phyloP scores from a whole-genome alignment of 306 rosid species.

The Spatholobus suberectus region DNA sequence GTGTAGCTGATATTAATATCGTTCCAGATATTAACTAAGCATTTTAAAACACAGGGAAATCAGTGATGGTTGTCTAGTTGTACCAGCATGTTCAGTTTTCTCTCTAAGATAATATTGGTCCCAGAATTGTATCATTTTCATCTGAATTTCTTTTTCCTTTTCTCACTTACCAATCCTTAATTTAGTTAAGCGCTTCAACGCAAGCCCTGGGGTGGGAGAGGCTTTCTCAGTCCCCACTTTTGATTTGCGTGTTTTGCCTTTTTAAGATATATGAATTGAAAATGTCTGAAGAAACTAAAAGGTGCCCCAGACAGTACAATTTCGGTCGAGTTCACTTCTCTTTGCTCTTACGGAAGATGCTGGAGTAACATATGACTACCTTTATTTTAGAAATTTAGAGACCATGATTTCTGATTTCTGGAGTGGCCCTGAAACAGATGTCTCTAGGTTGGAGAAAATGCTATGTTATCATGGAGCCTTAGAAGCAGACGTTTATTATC shows the following conservation, averaged over 20 bases:
- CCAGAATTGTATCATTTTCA: conserved; percentile 23
- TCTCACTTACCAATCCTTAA: not conserved
- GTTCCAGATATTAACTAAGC: not conserved
- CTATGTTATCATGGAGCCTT: not conserved
- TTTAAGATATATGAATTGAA: not conserved
- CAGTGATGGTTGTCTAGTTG: conserved; percentile 41
- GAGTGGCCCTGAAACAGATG: not conserved
- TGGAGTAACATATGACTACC: not conserved
- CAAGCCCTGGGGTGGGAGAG: not conserved
- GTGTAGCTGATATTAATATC: conserved; percentile 15
- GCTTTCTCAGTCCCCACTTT: not conserved
- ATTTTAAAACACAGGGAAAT: not conserved
- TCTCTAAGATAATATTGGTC: conserved; percentile 29
- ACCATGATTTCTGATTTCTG: not conserved
- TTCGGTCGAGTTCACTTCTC: not conserved
- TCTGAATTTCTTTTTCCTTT: conserved; percentile 2
- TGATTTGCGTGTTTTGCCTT: not conserved
- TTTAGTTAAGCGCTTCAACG: conserved; percentile 7
- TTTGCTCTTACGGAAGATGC: not conserved
- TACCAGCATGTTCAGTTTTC: conserved; percentile 32
- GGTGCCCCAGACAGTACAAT: not conserved
- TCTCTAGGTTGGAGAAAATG: not conserved
- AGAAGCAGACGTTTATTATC: conserved; percentile 47
- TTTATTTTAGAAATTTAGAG: not conserved
- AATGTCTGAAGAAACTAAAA: conserved; percentile 19